Percentiles rank a stretch among this genome's conserved stretches.
These are phyloP conservation scores for Hypoxylon sp. DNA, from an alignment of 2,329 filamentous ascomycete genomes.

Conservation along the genomic window DNA sequence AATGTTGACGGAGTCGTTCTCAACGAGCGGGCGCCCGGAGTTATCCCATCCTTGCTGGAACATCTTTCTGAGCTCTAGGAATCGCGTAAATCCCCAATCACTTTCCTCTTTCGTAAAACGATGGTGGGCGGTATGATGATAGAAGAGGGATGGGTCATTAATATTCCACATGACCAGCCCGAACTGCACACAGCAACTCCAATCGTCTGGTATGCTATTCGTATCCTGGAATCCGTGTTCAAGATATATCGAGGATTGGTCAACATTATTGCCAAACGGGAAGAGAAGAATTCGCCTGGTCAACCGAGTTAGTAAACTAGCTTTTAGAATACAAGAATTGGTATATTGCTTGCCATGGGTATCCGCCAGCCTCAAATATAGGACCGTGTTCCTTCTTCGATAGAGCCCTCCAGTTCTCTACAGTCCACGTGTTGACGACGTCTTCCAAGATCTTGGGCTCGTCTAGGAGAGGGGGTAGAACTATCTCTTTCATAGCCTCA, in stretches of 20 bases:
- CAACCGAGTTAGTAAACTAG: slow-evolving; percentile 39
- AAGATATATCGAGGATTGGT: slow-evolving; percentile 94
- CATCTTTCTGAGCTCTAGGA: slow-evolving; percentile 87
- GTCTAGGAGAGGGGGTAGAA: slow-evolving; percentile 78
- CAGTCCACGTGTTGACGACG: slow-evolving; percentile 84
- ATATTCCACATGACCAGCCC: slow-evolving; percentile 94
- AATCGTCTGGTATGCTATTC: slow-evolving; percentile 83
- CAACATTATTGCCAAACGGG: slow-evolving; percentile 93
- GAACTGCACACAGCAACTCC: slow-evolving; percentile 97
- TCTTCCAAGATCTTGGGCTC: slow-evolving; percentile 86
- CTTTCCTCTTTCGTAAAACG: slow-evolving; percentile 96
- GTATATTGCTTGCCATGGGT: slow-evolving; percentile 77
- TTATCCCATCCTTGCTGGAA: slow-evolving; percentile 84
- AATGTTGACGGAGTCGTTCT: slow-evolving; percentile 82
- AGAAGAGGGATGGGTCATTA: slow-evolving; percentile 87
- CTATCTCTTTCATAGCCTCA: slow-evolving; percentile 86
- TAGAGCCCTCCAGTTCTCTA: slow-evolving; percentile 83
- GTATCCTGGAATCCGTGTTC: slow-evolving; percentile 90
- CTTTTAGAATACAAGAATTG: slow-evolving; percentile 7
- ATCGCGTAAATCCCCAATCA: slow-evolving; percentile 99
- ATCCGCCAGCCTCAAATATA: slow-evolving; percentile 85
- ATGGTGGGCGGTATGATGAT: slow-evolving; percentile 88
- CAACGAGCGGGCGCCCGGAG: slow-evolving; percentile 76
- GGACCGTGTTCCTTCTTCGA: slow-evolving; percentile 89
- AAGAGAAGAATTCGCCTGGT: slow-evolving; percentile 92